Percentiles rank a stretch among this genome's conserved stretches.
phyloP scores from a whole-genome alignment of 495 filamentous ascomycete genomes.

The Lineolata rhizophorae region DNA sequence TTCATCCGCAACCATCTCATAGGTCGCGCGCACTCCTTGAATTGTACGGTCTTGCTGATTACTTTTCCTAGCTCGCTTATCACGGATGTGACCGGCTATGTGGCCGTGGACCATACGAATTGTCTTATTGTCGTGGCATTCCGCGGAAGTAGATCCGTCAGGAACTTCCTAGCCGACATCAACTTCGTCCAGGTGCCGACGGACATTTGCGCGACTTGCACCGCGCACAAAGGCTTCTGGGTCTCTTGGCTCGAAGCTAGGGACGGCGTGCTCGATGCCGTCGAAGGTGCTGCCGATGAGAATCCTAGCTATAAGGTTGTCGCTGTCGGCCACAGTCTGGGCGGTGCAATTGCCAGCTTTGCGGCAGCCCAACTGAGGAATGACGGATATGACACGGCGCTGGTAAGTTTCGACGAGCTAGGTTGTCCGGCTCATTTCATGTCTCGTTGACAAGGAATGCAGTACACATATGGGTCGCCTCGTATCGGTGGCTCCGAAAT shows the following conservation, averaged over 20 bases:
- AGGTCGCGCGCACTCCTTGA: not conserved
- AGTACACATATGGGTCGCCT: constrained; percentile 46
- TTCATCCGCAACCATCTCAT: constrained; percentile 1
- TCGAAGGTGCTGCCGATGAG: constrained; percentile 15
- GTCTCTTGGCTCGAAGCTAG: constrained; percentile 27
- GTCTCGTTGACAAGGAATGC: not conserved
- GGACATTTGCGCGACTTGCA: constrained; percentile 27
- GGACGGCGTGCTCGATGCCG: constrained; percentile 19
- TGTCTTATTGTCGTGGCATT: constrained; percentile 43
- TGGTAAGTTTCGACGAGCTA: constrained; percentile 12
- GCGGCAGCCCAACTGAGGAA: constrained; percentile 35
- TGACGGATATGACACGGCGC: constrained; percentile 19
- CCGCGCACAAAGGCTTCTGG: constrained; percentile 32
- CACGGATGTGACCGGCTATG: constrained; percentile 44
- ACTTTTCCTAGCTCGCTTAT: constrained; percentile 20
- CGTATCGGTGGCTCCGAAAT: constrained; percentile 39
- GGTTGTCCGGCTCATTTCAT: not conserved
- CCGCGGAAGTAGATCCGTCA: constrained; percentile 37
- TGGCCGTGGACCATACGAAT: constrained; percentile 42
- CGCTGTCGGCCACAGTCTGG: constrained; percentile 46
- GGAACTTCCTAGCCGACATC: constrained; percentile 46
- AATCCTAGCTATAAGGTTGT: constrained; percentile 31
- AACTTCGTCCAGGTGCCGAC: constrained; percentile 20
- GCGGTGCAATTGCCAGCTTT: constrained; percentile 40
- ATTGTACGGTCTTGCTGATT: constrained; percentile 2